These are phyloP conservation scores for Arabis hirsuta DNA, from an alignment of 345 rosid genomes.

Conservation along the genomic window DNA sequence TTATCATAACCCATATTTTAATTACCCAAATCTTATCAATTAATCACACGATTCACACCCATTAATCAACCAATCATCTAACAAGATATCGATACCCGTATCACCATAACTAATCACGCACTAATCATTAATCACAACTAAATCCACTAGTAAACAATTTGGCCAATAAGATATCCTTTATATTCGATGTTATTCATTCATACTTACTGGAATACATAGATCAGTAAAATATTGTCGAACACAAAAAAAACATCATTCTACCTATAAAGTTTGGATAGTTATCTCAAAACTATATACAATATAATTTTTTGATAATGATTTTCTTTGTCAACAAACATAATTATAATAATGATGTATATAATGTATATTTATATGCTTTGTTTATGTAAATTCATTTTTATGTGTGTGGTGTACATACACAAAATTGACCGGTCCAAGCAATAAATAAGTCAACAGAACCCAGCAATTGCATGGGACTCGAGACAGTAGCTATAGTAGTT, in stretches of 20 bases:
- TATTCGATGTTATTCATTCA: background rate
- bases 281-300: background rate
- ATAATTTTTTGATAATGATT: background rate
- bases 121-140: constrained; percentile 35
- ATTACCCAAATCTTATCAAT: constrained; percentile 36
- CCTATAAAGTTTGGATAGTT: background rate
- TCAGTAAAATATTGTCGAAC: background rate
- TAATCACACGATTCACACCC: background rate
- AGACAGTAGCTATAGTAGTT: constrained; percentile 32
- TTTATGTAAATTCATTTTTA: constrained; percentile 2
- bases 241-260: background rate
- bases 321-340: background rate
- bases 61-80: constrained; percentile 31
- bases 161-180: constrained; percentile 14
- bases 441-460: constrained; percentile 39
- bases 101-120: constrained; percentile 38
- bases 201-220: background rate
- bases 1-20: constrained; percentile 31
- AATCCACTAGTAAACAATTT: constrained; percentile 31
- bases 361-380: background rate
- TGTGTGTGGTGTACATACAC: background rate
- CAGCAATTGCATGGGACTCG: constrained; percentile 45
- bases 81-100: constrained; percentile 37
- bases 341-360: background rate
- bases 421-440: constrained; percentile 33